Evolutionary conservation across 2,329 filamentous ascomycete genomes (phyloP).

Genomic region (Botryosphaeria agaves): DNA sequence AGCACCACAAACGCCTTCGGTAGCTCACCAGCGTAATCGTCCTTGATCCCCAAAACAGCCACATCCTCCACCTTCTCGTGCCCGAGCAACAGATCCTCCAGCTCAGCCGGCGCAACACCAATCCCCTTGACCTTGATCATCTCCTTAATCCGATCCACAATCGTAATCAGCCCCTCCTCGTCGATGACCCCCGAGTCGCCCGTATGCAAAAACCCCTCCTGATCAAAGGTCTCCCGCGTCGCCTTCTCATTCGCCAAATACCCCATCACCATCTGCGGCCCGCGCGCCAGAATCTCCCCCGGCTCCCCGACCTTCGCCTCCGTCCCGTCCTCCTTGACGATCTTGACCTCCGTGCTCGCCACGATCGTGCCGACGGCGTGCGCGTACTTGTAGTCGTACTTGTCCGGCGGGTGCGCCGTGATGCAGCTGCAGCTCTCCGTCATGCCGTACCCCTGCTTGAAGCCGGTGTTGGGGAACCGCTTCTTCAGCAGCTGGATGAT

Average conservation of each 20-base stretch:
- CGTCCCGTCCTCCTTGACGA: conserved; percentile 37
- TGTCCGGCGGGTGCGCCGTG: conserved; percentile 39
- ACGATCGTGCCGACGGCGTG: conserved; percentile 38
- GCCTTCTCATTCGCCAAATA: conserved; percentile 15
- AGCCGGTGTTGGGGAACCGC: conserved; percentile 40
- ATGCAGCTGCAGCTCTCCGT: conserved; percentile 48
- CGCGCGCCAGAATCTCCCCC: conserved; percentile 30
- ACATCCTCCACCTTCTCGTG: conserved; percentile 38
- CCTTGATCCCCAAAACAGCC: conserved; percentile 35
- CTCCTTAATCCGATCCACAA: conserved; percentile 47
- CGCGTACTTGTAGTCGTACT: conserved; percentile 40
- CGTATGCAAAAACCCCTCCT: conserved; percentile 37
- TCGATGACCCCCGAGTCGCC: conserved; percentile 40
- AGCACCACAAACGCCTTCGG: conserved; percentile 41
- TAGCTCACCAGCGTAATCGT: conserved; percentile 38
- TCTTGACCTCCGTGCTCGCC: conserved; percentile 41
- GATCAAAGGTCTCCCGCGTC: conserved; percentile 25
- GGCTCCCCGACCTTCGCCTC: conserved; percentile 35
- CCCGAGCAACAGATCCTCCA: conserved; percentile 44
- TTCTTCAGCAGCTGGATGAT: conserved; percentile 37
- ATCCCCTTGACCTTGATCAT: conserved; percentile 52
- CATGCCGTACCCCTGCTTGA: conserved; percentile 53
- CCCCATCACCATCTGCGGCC: conserved; percentile 20
- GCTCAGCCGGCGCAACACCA: conserved; percentile 43
- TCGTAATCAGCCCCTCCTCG: conserved; percentile 36